Evolutionary conservation across 257 asterid genomes (phyloP), one percentile per base, ranked within the genome.

Genomic region (Sherardia arvensis): DNA sequence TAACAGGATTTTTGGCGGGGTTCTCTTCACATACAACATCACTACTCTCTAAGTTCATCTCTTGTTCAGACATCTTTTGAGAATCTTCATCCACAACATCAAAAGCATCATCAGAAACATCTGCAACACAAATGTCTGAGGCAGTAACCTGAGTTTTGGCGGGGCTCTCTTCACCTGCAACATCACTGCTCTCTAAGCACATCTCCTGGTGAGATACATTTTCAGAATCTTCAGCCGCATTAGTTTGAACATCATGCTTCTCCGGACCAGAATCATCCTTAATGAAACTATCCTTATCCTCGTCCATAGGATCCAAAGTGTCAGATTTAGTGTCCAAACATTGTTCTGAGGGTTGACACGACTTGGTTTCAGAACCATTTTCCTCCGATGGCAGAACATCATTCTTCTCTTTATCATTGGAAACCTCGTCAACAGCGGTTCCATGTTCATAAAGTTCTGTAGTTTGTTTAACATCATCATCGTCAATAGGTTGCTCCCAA

Each of bases 401-500:
- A 23, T 20, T 48, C 62, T 36, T 59, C 32, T 30, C 61, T n/a
- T 22, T 17, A 47, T 30, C 25, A 51, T n/a, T n/a, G n/a, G 67
- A 59, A 28, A 40, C 56, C 48, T 18, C 48, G 25, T 53, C 59
- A 47, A 18, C 61, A 59, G 60, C 36, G 48, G 63, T 71, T 59
- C 48, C 27, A 54, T 69, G 75, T 34, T 10, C 68, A 36, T 73
- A 70, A 65, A 55, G 74, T 66, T n/a, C n/a, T n/a, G n/a, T n/a
- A n/a, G 59, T 73, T 17, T 70, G 71, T 45, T 58, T 51, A 38
- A 67, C 68, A 49, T 49, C 59, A 1, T 68, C 65, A 66, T 70
- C 85, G 65, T 69, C 71, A 59, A 7, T 55, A 48, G 93, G 97
- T 72, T 75, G 87, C 32, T 57, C 91, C 96, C 97, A 88, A 62